phyloP scores from a whole-genome alignment of 805 yeast genomes.

The Candida parachauliodes region DNA sequence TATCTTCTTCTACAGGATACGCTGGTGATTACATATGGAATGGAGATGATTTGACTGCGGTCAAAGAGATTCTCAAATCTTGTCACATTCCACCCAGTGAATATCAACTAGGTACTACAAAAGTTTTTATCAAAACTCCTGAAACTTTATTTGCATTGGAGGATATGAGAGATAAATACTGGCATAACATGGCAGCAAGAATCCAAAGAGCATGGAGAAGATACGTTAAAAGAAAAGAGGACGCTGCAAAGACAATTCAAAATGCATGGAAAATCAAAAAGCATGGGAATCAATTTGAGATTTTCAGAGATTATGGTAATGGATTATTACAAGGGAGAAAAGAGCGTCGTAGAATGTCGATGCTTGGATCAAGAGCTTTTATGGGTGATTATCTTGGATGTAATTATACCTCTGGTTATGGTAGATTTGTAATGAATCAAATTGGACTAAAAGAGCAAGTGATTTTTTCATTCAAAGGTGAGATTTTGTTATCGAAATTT shows the following conservation, averaged over 20 bases:
- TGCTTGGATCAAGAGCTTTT: conserved; percentile 82
- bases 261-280: conserved; percentile 75
- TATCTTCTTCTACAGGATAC: conserved; percentile 87
- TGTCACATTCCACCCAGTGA: conserved; percentile 73
- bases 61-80: conserved; percentile 45
- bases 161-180: conserved; percentile 92
- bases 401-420: conserved; percentile 66
- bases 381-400: conserved; percentile 94
- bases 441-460: conserved; percentile 67
- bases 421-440: conserved; percentile 68
- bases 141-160: conserved; percentile 94
- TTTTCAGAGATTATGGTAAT: conserved; percentile 82
- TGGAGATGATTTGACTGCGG: conserved; percentile 53
- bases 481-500: conserved; percentile 76
- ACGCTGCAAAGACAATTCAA: conserved; percentile 80
- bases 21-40: conserved; percentile 70
- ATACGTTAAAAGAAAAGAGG: conserved; percentile 73
- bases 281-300: conserved; percentile 79
- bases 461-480: conserved; percentile 79
- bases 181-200: conserved; percentile 98
- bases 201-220: conserved; percentile 97
- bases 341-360: conserved; percentile 84
- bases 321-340: conserved; percentile 67
- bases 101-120: conserved; percentile 87
- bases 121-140: conserved; percentile 93